Percentiles rank a stretch among this genome's conserved stretches.
phyloP scores from a whole-genome alignment of 371 early-diverging fungal species.

The Mucor ambiguus region DNA sequence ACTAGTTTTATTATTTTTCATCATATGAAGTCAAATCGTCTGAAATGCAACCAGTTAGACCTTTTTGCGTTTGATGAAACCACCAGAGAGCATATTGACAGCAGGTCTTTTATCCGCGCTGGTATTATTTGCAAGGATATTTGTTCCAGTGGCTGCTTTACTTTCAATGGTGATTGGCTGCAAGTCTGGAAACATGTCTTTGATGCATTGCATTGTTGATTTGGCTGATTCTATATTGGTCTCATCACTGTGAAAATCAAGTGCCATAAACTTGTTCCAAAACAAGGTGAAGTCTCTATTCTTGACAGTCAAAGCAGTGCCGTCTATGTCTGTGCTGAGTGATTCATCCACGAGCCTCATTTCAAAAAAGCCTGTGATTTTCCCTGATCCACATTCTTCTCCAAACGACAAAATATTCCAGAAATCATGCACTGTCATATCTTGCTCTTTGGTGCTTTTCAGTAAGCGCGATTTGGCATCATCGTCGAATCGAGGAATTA shows the following conservation, averaged over 20 bases:
- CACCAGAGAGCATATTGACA: conserved; percentile 17
- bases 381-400: conserved; percentile 79
- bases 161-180: conserved; percentile 6
- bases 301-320: neutral
- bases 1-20: conserved; percentile 6
- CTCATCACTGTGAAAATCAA: conserved; percentile 23
- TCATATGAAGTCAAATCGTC: neutral
- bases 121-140: neutral
- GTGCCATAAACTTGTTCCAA: conserved; percentile 39
- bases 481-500: conserved; percentile 80
- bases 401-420: conserved; percentile 68
- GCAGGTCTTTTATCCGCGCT: conserved; percentile 23
- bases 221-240: conserved; percentile 17
- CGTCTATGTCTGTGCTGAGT: neutral
- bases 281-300: conserved; percentile 23
- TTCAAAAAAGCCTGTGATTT: conserved; percentile 67
- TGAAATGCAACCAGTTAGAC: conserved; percentile 6
- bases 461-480: conserved; percentile 75
- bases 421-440: conserved; percentile 61
- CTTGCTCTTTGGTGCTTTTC: conserved; percentile 21
- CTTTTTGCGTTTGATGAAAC: conserved; percentile 30
- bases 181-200: conserved; percentile 9
- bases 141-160: neutral
- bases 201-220: conserved; percentile 13
- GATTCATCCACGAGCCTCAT: conserved; percentile 10